Evolutionary conservation across 78 protist species (phyloP), one percentile per base, ranked within the genome.

Genomic region (Pigoraptor vietnamica): DNA sequence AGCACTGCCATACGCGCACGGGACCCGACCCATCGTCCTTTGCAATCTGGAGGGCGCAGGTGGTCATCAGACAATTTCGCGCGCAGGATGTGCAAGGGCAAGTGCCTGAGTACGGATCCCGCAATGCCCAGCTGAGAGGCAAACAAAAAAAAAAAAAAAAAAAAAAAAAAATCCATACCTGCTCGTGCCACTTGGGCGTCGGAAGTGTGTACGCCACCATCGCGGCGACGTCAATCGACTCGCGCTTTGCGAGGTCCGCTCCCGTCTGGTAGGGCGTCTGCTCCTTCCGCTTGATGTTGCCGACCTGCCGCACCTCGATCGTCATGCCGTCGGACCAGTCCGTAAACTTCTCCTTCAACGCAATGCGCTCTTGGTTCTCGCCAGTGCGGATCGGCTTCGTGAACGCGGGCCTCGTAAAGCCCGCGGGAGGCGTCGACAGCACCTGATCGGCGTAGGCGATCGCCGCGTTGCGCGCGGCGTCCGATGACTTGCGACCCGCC

Each of bases 301-400:
- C 25, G 2, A 34, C 39, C 39, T 32, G 88, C 23, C 88, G 88
- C 88, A 34, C 39, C 23, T 29, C 39, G 2, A 83, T 35, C 39
- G 88, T 21, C 88, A 83, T 83, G 88, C 88, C 88, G 1, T 83
- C 88, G n/a, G 88, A 1, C 88, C 88, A 83, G 38, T 83, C 38
- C 34, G 6, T 9, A 34, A 83, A 83, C 88, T 83, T 32, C 39
- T 83, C 88, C 88, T 83, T 83, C 23, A 83, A 35, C 2, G 38
- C 6, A 9, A 24, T 35, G n/a, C 25, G 88, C 88, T 83, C 88
- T 21, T 6, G 6, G 39, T 83, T 83, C 39, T 83, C 88, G 2
- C 38, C 25, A 19, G 25, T 24, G 24, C 9, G 35, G 23, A 79
- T 14, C 1, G 84, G 32, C 84, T 79, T 79, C 10, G 84, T 83